Conservation (phyloP, 441 rosid species). For the Rhodomyrtus psidioides region DNA sequence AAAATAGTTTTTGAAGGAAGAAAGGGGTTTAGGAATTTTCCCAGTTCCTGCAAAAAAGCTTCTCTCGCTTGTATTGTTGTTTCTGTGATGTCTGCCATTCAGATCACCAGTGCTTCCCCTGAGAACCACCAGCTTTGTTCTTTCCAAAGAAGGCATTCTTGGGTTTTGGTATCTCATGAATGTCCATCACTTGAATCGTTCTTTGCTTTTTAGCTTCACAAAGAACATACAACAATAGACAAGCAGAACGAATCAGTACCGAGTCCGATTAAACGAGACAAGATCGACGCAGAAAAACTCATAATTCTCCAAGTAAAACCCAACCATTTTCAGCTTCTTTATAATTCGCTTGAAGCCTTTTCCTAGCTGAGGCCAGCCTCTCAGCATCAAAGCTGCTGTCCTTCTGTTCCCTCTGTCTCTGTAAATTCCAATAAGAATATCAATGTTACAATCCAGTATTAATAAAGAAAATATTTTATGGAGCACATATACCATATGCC, state of each 20-base stretch:
- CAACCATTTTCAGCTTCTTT: conserved; percentile 89
- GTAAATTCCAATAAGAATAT: conserved; percentile 7
- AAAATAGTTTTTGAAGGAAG: neutral
- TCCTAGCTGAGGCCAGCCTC: conserved; percentile 64
- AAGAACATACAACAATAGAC: conserved; percentile 5
- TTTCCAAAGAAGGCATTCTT: conserved; percentile 78
- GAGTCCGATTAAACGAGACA: neutral
- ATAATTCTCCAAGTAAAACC: conserved; percentile 1
- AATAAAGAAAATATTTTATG: neutral
- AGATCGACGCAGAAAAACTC: neutral
- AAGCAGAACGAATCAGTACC: conserved; percentile 5
- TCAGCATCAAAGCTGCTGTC: conserved; percentile 49
- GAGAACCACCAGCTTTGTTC: conserved; percentile 76
- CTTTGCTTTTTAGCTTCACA: conserved; percentile 94
- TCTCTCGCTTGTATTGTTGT: neutral
- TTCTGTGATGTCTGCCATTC: neutral
- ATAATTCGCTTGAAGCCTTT: conserved; percentile 81
- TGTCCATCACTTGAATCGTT: conserved; percentile 98
- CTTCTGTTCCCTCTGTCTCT: conserved; percentile 65
- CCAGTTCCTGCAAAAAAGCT: neutral
- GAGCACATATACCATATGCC: neutral
- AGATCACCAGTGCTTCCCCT: conserved; percentile 82
- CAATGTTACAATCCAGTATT: neutral
- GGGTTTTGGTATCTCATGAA: conserved; percentile 92
- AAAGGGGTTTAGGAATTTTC: neutral